Conservation (phyloP, 371 early-diverging fungal species). For the Mortierella sp. region DNA sequence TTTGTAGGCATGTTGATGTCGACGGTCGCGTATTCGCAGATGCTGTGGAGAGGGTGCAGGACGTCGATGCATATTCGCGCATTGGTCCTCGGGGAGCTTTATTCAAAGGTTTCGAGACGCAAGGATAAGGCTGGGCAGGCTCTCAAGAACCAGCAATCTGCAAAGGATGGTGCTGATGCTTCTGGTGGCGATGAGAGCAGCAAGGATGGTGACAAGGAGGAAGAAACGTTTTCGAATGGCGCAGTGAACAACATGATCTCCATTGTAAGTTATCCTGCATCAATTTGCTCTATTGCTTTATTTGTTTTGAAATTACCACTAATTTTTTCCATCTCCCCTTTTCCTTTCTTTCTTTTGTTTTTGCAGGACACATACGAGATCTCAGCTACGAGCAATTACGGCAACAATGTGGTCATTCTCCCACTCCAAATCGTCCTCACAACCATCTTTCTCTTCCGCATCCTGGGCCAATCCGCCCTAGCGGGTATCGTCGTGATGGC, state of each 20-base stretch:
- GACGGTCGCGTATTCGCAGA: constrained; percentile 57
- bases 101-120: constrained; percentile 67
- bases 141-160: constrained; percentile 10
- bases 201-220: constrained; percentile 23
- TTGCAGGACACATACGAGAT: no score
- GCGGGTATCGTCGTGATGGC: not conserved
- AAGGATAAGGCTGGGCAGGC: constrained; percentile 60
- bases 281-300: not conserved
- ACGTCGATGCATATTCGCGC: constrained; percentile 54
- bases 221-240: constrained; percentile 61
- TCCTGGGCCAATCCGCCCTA: not conserved
- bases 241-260: constrained; percentile 78
- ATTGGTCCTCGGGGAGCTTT: constrained; percentile 73
- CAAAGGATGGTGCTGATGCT: not conserved
- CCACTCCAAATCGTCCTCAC: not conserved
- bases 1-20: constrained; percentile 54
- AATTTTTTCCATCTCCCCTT: not conserved
- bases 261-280: constrained; percentile 61
- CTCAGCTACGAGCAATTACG: not conserved
- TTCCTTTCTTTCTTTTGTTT: no score
- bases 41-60: constrained; percentile 57
- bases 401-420: not conserved
- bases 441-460: not conserved
- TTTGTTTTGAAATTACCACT: constrained; percentile 2
- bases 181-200: no score